Evolutionary conservation across 768 basidiomycete genomes (phyloP), one percentile per base, ranked within the genome.

Genomic region (Tricholoma furcatifolium): DNA sequence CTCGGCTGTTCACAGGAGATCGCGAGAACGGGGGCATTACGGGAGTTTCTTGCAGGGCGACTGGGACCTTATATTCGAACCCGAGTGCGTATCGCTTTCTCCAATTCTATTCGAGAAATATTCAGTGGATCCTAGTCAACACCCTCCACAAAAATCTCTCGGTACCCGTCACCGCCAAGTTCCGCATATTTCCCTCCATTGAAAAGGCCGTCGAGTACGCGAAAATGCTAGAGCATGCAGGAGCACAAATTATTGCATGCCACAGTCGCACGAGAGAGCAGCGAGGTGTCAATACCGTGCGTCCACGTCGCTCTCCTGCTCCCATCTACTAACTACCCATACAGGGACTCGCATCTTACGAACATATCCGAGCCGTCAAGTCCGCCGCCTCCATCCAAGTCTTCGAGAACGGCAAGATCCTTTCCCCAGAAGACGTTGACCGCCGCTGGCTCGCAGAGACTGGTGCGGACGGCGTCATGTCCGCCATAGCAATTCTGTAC

Each of bases 91-190:
- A 4, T 38, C n/a, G 12, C 27, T 30, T 27, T 50, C 32, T 6
- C 27, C 34, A 23, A 11, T 36, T n/a, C 44, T 12, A n/a, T 15
- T 14, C n/a, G n/a, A n/a, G n/a, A n/a, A 27, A 24, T 41, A 15
- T 7, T 20, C 23, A 49, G 15, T 39, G 15, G 8, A 40, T 41
- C 18, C 27, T 23, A 97, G 96, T 98, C 66, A 90, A 88, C 54
- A 92, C 74, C 2, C 76, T 99, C 1, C 95, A 98, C 64, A 68
- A 72, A 32, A 88, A 94, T 60, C 82, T 99, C 6, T 77, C 81
- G 1, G 74, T 97, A n/a, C 97, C 97, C 2, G 93, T 98, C 2
- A 97, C 94, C 0, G 97, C 93, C 42, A 98, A 99, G 65, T 97
- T 98, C 69, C n/a, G n/a, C n/a, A n/a, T n/a, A n/a, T n/a, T n/a